Percentiles rank a stretch among this genome's conserved stretches.
These are phyloP conservation scores for Gomphus bonarii DNA, from an alignment of 1,284 basidiomycete genomes.

Conservation along the genomic window DNA sequence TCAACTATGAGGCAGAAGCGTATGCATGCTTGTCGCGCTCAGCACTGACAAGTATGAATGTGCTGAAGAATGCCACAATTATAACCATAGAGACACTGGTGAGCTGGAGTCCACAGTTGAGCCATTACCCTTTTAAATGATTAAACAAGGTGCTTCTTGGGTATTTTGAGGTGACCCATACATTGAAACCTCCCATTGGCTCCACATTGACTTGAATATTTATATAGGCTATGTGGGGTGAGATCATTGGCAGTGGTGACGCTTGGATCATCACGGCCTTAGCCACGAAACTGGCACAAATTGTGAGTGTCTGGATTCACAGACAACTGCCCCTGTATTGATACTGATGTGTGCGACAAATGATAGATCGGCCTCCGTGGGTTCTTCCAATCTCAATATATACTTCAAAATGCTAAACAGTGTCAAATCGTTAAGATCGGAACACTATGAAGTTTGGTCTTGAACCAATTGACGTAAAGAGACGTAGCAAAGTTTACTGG, in stretches of 20 bases:
- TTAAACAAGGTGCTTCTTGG: slow-evolving; percentile 5
- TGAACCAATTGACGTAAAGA: slow-evolving; percentile 46
- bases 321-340: neutral
- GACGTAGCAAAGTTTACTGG: slow-evolving; percentile 63
- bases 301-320: slow-evolving; percentile 38
- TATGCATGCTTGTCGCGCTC: slow-evolving; percentile 67
- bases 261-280: slow-evolving; percentile 72
- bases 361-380: slow-evolving; percentile 63
- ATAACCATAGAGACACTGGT: slow-evolving; percentile 9
- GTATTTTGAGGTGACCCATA: slow-evolving; percentile 9
- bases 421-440: slow-evolving; percentile 1
- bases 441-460: slow-evolving; percentile 40
- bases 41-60: slow-evolving; percentile 29
- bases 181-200: neutral
- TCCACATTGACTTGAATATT: neutral
- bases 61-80: slow-evolving; percentile 9
- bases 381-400: slow-evolving; percentile 20
- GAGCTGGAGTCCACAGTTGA: neutral
- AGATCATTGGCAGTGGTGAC: slow-evolving; percentile 30
- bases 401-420: neutral
- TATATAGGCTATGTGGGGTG: slow-evolving; percentile 10
- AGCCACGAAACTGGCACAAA: slow-evolving; percentile 67
- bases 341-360: neutral
- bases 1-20: slow-evolving; percentile 68
- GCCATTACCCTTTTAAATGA: neutral